Percentiles rank a stretch among this genome's conserved stretches.
These are phyloP conservation scores for Yarrowia osloensis DNA, from an alignment of 805 yeast genomes.

Conservation along the genomic window DNA sequence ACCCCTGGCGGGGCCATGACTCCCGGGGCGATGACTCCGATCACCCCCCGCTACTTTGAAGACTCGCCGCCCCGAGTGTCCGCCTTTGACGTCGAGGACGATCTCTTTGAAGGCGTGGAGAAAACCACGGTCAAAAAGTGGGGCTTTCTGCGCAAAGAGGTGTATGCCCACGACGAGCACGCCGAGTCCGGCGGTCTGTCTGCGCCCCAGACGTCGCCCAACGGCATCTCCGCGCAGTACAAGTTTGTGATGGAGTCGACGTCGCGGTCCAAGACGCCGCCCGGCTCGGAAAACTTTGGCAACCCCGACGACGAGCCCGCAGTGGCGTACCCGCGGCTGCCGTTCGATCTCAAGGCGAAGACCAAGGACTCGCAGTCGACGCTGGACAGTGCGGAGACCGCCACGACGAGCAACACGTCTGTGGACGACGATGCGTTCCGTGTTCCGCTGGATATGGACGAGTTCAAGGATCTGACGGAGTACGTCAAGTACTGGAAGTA, in stretches of 20 bases:
- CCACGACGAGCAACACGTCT: slow-evolving; percentile 18
- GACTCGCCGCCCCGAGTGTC: slow-evolving; percentile 26
- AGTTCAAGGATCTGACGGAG: slow-evolving; percentile 31
- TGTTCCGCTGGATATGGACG: not conserved
- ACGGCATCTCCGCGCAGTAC: not conserved
- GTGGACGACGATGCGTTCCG: slow-evolving; percentile 20
- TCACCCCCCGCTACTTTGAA: slow-evolving; percentile 18
- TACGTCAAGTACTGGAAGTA: slow-evolving; percentile 43
- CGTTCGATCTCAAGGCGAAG: slow-evolving; percentile 26
- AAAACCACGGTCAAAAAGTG: not conserved
- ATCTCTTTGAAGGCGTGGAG: slow-evolving; percentile 30
- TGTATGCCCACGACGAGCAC: slow-evolving; percentile 6
- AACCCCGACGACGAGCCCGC: not conserved
- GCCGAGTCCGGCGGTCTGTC: not conserved
- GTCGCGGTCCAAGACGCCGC: slow-evolving; percentile 10
- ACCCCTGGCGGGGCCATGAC: not conserved
- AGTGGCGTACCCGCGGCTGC: slow-evolving; percentile 16
- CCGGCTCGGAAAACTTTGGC: not conserved
- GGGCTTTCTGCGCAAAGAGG: slow-evolving; percentile 4
- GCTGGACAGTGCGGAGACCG: not conserved
- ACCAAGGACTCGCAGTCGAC: slow-evolving; percentile 25
- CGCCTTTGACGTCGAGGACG: slow-evolving; percentile 29
- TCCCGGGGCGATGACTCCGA: no score
- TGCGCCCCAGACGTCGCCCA: not conserved
- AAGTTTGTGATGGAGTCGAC: slow-evolving; percentile 29